Percentiles rank a stretch among this genome's conserved stretches.
Conservation (phyloP, 106 monocot genomes). For the Dendrobium catenatum region DNA sequence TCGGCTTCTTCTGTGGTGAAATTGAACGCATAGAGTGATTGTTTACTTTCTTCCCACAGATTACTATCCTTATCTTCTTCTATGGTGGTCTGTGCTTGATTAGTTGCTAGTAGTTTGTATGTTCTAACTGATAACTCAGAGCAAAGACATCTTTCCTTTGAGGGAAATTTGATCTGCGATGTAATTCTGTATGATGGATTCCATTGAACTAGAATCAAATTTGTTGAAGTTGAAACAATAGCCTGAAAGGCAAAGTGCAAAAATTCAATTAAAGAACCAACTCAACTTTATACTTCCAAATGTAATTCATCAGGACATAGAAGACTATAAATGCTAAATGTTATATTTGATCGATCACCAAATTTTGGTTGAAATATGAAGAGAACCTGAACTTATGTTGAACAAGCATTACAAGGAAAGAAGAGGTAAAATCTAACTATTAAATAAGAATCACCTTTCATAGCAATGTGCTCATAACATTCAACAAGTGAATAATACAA, state of each 20-base stretch:
- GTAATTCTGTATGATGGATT: constrained; percentile 11
- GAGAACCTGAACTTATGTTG: background rate
- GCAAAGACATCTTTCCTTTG: background rate
- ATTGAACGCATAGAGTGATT: constrained; percentile 41
- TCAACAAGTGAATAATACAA: background rate
- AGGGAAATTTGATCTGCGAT: background rate
- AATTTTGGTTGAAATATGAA: background rate
- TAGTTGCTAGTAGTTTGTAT: constrained; percentile 25
- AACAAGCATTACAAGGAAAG: background rate
- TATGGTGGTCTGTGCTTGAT: constrained; percentile 21
- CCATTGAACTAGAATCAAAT: constrained; percentile 4
- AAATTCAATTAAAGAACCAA: background rate
- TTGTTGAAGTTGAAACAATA: constrained; percentile 19
- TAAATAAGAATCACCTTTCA: background rate
- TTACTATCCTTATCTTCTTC: constrained; percentile 40
- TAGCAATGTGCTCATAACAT: too few relatives aligned
- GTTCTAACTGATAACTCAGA: background rate
- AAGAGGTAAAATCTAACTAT: background rate
- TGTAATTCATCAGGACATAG: background rate
- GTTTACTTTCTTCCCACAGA: constrained; percentile 51
- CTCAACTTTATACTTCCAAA: background rate
- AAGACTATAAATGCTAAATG: background rate
- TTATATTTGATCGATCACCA: background rate
- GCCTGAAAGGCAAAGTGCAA: constrained; percentile 22
- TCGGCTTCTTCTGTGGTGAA: constrained; percentile 52